Evolutionary conservation across 495 filamentous ascomycete species (phyloP).

Genomic region (Cudoniella acicularis): DNA sequence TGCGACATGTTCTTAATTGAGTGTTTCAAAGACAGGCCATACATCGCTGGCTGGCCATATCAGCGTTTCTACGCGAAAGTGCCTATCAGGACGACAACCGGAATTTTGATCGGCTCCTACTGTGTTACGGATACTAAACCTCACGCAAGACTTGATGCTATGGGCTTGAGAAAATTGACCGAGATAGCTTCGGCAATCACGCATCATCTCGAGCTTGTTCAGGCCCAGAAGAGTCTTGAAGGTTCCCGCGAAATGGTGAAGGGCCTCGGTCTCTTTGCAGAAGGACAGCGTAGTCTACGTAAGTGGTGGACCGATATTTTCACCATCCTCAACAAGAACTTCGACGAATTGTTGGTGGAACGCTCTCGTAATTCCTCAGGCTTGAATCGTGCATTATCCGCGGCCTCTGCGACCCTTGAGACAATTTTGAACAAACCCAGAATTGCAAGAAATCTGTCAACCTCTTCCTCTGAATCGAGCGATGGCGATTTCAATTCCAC

Average conservation of each 20-base stretch:
- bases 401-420: not conserved
- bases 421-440: not conserved
- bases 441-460: not conserved
- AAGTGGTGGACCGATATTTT: conserved; percentile 12
- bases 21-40: conserved; percentile 26
- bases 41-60: conserved; percentile 25
- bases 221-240: conserved; percentile 25
- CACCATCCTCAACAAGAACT: not conserved
- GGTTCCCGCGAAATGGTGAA: conserved; percentile 34
- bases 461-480: not conserved
- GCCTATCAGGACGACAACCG: conserved; percentile 28
- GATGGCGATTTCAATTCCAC: not conserved
- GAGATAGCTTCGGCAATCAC: conserved; percentile 37
- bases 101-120: conserved; percentile 29
- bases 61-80: conserved; percentile 32
- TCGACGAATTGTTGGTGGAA: not conserved
- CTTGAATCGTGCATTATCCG: not conserved
- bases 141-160: conserved; percentile 25
- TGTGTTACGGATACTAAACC: conserved; percentile 30
- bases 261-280: conserved; percentile 31
- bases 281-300: conserved; percentile 22
- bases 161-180: conserved; percentile 29
- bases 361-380: not conserved
- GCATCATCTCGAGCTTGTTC: conserved; percentile 35
- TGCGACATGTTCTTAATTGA: conserved; percentile 32